Evolutionary conservation across 2,329 filamentous ascomycete genomes (phyloP).

Genomic region (Phyllachora maydis): DNA sequence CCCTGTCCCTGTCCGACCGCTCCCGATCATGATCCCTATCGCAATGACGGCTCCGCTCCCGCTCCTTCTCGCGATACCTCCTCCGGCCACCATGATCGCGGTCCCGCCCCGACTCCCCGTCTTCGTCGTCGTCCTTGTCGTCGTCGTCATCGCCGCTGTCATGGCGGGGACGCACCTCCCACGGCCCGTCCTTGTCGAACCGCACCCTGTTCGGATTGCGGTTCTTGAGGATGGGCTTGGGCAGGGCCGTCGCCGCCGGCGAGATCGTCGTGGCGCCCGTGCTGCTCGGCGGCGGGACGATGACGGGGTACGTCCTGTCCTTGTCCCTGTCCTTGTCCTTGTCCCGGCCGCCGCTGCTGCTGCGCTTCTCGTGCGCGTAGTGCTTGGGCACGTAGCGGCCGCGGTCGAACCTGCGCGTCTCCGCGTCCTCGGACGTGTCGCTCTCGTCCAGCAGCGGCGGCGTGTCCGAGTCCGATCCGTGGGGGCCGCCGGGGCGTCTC

Average conservation of each 20-base stretch:
- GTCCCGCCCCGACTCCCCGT: too few relatives aligned
- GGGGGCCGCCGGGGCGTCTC: too few relatives aligned
- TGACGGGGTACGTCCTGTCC: conserved; percentile 15
- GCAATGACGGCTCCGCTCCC: conserved; percentile 19
- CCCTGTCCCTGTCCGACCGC: conserved; percentile 6
- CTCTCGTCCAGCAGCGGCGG: conserved; percentile 10
- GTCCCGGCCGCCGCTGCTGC: too few relatives aligned
- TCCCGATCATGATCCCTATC: conserved; percentile 22
- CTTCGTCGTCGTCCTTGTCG: conserved; percentile 11
- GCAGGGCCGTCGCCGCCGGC: conserved; percentile 15
- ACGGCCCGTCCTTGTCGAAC: conserved; percentile 23
- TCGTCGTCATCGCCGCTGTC: conserved; percentile 12
- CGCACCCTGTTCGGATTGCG: conserved; percentile 34
- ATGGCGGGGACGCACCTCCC: conserved; percentile 16
- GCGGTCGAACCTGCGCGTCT: conserved; percentile 2
- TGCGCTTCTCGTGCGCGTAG: conserved; percentile 3
- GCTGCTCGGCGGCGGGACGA: conserved; percentile 14
- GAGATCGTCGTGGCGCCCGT: conserved; percentile 11
- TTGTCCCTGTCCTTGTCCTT: conserved; percentile 9
- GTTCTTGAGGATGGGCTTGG: conserved; percentile 42
- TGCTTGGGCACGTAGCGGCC: conserved; percentile 3
- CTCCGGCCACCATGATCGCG: conserved; percentile 18
- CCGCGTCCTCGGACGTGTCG: conserved; percentile 8
- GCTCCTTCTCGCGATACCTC: conserved; percentile 9
- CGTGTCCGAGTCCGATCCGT: conserved; percentile 7